These are phyloP conservation scores for Fusarium setosum DNA, from an alignment of 2,329 filamentous ascomycete genomes.

Conservation along the genomic window DNA sequence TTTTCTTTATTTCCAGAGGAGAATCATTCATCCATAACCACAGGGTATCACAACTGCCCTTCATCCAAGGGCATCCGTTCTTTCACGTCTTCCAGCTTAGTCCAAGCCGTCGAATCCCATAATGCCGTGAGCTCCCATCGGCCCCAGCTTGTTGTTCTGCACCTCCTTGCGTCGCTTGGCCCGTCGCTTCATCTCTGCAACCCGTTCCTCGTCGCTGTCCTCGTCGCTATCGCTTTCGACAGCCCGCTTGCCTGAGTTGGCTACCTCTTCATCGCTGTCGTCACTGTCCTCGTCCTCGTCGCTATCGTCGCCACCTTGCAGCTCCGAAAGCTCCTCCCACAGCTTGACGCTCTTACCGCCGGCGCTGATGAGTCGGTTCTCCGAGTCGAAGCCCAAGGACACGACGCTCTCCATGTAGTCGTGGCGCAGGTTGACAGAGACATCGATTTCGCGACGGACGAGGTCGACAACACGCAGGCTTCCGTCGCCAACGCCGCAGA, in stretches of 20 bases:
- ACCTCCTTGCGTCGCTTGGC: conserved; percentile 57
- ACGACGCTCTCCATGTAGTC: conserved; percentile 90
- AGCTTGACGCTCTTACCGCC: conserved; percentile 90
- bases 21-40: background rate
- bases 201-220: conserved; percentile 49
- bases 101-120: conserved; percentile 62
- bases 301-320: conserved; percentile 56
- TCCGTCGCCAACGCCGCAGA: conserved; percentile 86
- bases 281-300: conserved; percentile 60
- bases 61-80: background rate
- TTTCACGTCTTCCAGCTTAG: conserved; percentile 33
- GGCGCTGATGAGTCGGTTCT: conserved; percentile 88
- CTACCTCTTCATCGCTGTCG: conserved; percentile 57
- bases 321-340: conserved; percentile 83
- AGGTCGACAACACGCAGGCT: conserved; percentile 81
- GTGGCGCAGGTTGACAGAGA: conserved; percentile 71
- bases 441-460: conserved; percentile 77
- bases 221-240: conserved; percentile 62
- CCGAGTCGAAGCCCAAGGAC: conserved; percentile 84
- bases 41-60: conserved; percentile 30
- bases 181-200: conserved; percentile 56
- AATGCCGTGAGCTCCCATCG: conserved; percentile 64
- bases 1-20: background rate
- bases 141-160: conserved; percentile 57
- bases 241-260: conserved; percentile 57